Evolutionary conservation across 2,329 filamentous ascomycete genomes (phyloP).

Genomic region (Ophiostoma quercus): DNA sequence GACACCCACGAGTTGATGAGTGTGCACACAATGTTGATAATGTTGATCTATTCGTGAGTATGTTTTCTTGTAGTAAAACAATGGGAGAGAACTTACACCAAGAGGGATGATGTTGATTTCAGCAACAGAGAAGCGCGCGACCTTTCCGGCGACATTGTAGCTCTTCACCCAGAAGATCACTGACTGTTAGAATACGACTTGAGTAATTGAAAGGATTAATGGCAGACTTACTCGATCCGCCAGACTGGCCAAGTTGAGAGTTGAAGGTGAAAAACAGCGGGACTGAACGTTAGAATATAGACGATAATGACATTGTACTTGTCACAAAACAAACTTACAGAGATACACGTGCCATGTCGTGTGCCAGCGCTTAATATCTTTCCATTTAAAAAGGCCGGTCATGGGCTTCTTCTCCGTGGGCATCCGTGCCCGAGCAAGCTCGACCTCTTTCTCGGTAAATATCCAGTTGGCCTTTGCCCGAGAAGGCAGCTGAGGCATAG

Average conservation of each 20-base stretch:
- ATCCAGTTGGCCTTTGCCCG: slow-evolving; percentile 31
- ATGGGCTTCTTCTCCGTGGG: slow-evolving; percentile 28
- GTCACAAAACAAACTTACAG: slow-evolving; percentile 24
- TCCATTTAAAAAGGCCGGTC: slow-evolving; percentile 32
- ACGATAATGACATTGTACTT: too few relatives aligned
- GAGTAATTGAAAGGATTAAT: not conserved
- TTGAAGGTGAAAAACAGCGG: slow-evolving; percentile 30
- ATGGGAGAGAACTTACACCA: not conserved
- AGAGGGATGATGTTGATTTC: slow-evolving; percentile 5
- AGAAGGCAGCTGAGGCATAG: slow-evolving; percentile 31
- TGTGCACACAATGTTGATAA: slow-evolving; percentile 1
- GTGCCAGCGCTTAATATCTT: slow-evolving; percentile 32
- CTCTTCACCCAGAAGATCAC: slow-evolving; percentile 8
- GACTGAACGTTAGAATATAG: slow-evolving; percentile 22
- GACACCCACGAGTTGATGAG: slow-evolving; percentile 3
- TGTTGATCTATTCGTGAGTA: not conserved
- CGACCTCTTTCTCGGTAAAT: slow-evolving; percentile 29
- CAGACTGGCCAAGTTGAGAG: slow-evolving; percentile 28
- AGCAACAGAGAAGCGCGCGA: not conserved
- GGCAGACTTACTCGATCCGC: slow-evolving; percentile 19
- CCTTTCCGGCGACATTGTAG: not conserved
- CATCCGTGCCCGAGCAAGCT: slow-evolving; percentile 30
- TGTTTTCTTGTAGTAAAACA: not conserved
- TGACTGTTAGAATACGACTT: not conserved
- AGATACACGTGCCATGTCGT: slow-evolving; percentile 33